Evolutionary conservation across 805 yeast species (phyloP).

Genomic region (Komagataella ulmi): DNA sequence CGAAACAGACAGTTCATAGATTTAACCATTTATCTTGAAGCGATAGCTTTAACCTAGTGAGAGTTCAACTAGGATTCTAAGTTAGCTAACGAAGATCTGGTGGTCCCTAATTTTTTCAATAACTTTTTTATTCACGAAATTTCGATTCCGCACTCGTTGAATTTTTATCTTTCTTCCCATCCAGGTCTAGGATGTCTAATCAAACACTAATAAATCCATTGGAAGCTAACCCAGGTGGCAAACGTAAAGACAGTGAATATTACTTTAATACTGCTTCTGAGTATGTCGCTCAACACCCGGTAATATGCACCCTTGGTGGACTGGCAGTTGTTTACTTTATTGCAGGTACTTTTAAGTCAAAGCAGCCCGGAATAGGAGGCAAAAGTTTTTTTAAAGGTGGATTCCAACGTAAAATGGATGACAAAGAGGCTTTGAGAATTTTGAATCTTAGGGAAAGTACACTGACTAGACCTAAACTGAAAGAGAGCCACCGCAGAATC

Average conservation of each 20-base stretch:
- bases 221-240: conserved; percentile 35
- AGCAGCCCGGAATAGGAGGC: conserved; percentile 54
- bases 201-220: conserved; percentile 24
- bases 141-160: not conserved
- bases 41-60: too few relatives aligned
- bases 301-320: conserved; percentile 56
- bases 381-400: conserved; percentile 75
- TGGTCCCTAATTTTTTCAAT: too few relatives aligned
- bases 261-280: conserved; percentile 49
- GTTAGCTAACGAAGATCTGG: too few relatives aligned
- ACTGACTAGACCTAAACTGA: conserved; percentile 48
- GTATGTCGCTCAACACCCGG: conserved; percentile 66
- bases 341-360: conserved; percentile 54
- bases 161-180: too few relatives aligned
- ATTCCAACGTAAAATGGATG: conserved; percentile 82
- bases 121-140: not conserved
- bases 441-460: conserved; percentile 61
- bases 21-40: too few relatives aligned
- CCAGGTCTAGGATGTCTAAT: not conserved
- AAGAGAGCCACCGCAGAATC: conserved; percentile 69
- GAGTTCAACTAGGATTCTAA: too few relatives aligned
- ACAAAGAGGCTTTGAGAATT: conserved; percentile 79
- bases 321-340: conserved; percentile 48
- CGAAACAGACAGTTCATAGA: too few relatives aligned
- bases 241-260: conserved; percentile 24